These are phyloP conservation scores for Cyclotella sp. DNA, from an alignment of 108 stramenopile genomes.

Conservation along the genomic window DNA sequence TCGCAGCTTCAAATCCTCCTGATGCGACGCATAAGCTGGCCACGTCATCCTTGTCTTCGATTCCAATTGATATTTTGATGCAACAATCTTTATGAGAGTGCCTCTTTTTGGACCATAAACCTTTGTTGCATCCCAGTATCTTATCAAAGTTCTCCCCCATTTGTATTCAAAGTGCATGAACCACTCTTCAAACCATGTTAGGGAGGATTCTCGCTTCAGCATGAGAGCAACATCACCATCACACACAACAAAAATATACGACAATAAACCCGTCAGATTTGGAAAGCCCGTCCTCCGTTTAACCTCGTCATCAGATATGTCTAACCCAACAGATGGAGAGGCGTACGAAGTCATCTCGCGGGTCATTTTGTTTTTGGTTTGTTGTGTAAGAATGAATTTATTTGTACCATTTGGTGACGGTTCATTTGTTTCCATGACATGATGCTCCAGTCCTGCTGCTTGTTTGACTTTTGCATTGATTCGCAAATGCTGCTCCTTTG, in stretches of 20 bases:
- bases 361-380: neutral
- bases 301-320: conserved; percentile 14
- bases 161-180: no score
- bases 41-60: no score
- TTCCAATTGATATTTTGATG: no score
- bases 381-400: neutral
- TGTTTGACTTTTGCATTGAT: neutral
- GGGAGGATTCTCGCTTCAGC: neutral
- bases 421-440: neutral
- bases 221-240: conserved; percentile 20
- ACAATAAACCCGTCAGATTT: conserved; percentile 5
- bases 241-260: no score
- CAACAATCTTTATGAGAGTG: no score
- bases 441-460: no score
- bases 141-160: no score
- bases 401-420: no score
- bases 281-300: conserved; percentile 31
- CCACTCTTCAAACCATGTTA: no score
- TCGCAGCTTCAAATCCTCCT: no score
- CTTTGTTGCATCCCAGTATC: conserved; percentile 11
- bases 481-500: conserved; percentile 19
- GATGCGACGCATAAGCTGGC: no score
- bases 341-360: neutral
- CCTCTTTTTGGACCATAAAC: neutral
- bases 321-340: neutral